Evolutionary conservation across 1,139 yeast species (phyloP).

Genomic region (Kluyveromyces marxianus): DNA sequence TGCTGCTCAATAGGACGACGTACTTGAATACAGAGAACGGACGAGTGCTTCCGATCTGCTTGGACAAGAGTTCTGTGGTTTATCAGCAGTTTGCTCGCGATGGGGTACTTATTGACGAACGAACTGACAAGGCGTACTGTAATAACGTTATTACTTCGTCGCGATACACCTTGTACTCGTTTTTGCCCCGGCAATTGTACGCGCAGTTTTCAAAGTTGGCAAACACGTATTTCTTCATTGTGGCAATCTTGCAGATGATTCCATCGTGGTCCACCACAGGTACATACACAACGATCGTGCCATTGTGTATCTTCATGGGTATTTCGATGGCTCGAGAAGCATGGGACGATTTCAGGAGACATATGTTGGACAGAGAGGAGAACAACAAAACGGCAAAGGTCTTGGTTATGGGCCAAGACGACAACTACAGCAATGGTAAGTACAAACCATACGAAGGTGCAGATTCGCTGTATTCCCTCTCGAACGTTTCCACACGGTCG

Average conservation of each 20-base stretch:
- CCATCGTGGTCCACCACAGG: conserved; percentile 99
- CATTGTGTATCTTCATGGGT: conserved; percentile 77
- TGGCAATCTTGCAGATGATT: conserved; percentile 89
- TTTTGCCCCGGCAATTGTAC: conserved; percentile 77
- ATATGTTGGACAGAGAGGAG: conserved; percentile 76
- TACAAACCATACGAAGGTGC: no score
- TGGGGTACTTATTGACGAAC: conserved; percentile 50
- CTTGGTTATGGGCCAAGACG: conserved; percentile 7
- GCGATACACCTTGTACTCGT: conserved; percentile 71
- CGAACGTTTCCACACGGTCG: conserved; percentile 1
- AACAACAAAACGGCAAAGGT: conserved; percentile 50
- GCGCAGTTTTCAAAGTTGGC: conserved; percentile 94
- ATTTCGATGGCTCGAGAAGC: conserved; percentile 92
- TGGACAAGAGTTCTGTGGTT: conserved; percentile 30
- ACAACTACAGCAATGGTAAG: no score
- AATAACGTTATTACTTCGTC: conserved; percentile 77
- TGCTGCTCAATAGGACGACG: conserved; percentile 28
- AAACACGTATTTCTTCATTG: conserved; percentile 74
- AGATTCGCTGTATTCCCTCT: background rate
- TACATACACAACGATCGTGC: conserved; percentile 88
- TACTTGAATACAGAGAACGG: conserved; percentile 49
- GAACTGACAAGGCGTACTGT: conserved; percentile 52
- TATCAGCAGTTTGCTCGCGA: conserved; percentile 14
- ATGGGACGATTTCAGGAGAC: conserved; percentile 85
- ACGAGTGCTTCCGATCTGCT: conserved; percentile 60